Evolutionary conservation across 352 stramenopile species (phyloP), one percentile per base, ranked within the genome.

Genomic region (Pythium aquatile): DNA sequence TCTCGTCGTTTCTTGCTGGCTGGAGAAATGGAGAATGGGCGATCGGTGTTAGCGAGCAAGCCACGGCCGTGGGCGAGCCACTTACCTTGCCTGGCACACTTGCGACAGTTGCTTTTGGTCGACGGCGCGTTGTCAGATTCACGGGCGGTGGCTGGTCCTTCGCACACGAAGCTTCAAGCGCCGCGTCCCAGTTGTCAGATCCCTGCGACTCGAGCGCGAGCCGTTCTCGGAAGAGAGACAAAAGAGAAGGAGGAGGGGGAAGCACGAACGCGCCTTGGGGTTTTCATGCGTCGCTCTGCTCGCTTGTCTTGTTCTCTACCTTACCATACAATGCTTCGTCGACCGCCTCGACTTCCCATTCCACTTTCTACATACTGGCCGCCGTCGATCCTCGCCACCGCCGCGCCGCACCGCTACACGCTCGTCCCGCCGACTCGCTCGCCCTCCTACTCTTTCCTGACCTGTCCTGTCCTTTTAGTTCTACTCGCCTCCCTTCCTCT

Each of bases 271-370:
- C 44, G 44, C 44, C 44, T 51, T 51, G 17, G 28, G 55, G 55
- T 33, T 35, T 58, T 53, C 49, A 58, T 65, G 59, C 57, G 49
- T 60, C 59, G 56, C 44, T 65, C 59, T 39, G 59, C 59, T 65
- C 39, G 59, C 49, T 56, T 53, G 40, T 60, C 44, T 51, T 51
- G 44, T 51, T 51, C 44, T 60, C 59, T 65, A 65, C 44, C 59
- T 35, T 59, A 51, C 59, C 59, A 65, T 60, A 59, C n/a, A 58
- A 37, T 55, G 33, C 55, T 51, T 58, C 48, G 20, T 55, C 56
- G 42, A 37, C 11, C 44, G 28, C 48, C 56, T 42, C 30, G 30
- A 62, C 30, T 17, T 51, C 44, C 44, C 56, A 37, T 44, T 42
- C 40, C 30, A 20, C 58, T 65, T 53, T 65, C 58, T 65, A 65